Evolutionary conservation across 768 basidiomycete genomes (phyloP), one percentile per base, ranked within the genome.

Genomic region (Tylopilus felleus): DNA sequence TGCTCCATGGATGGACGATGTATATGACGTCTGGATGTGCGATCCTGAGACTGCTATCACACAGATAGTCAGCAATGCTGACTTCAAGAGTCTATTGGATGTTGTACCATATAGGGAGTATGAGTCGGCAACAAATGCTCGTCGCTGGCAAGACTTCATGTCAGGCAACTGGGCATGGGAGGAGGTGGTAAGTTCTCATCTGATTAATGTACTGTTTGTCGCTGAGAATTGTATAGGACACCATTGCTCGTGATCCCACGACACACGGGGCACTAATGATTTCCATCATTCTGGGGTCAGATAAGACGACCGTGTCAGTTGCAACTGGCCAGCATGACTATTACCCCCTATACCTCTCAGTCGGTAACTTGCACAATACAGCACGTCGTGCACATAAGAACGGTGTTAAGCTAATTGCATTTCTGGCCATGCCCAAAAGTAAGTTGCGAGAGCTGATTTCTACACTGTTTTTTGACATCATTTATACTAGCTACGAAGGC

Each of bases 371-470:
- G n/a, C n/a, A n/a, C n/a, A n/a, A n/a, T n/a, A n/a, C n/a, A n/a
- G n/a, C n/a, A n/a, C n/a, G n/a, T n/a, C n/a, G n/a, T n/a, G n/a
- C 25, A 4, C 47, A 60, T 22, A 2, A 23, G 4, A 41, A 55
- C 10, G 23, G 36, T 0, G 5, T 60, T 0, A 9, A 19, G 2
- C 25, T 60, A 0, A 52, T 60, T 12, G 31, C 8, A 0, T 60
- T 60, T 6, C 19, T 54, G 0, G 56, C 47, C 0, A 53, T 44
- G 13, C 50, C 47, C 0, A 60, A 57, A 42, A 41, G 59, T 58
- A 45, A 3, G 56, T 4, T 27, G 4, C 25, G 25, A 27, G 25
- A 27, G 25, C 25, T 7, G 3, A 7, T 27, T 3, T 27, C 3
- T 52, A n/a, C 49, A 4, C 25, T 7, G 7, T 7, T 7, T 27